Base-by-base conservation (phyloP, 1,139 yeast species). In the Saccharomyces hybrid region DNA sequence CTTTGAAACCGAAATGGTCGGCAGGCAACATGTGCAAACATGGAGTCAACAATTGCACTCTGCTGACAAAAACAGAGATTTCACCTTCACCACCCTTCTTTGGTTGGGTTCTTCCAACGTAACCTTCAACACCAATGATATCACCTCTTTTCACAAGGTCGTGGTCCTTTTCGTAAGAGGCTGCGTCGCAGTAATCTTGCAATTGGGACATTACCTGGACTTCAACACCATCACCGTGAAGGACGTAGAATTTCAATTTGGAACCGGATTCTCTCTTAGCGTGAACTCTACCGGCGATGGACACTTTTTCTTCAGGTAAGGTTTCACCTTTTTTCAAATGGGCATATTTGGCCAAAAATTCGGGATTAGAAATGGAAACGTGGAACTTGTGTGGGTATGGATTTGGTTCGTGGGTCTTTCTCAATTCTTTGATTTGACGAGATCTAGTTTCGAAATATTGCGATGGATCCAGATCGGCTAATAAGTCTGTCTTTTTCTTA, bases 21-120 rank as follows among this genome's bases (percentile, higher is more conserved):
- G 97, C 90, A 68, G 99, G 99, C 71, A 93, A 82, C 98, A 93
- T 93, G 75, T 90, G 97, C 74, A 93, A 79, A 74, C 97, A 88
- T 67, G 99, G 99, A 55, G 97, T 87, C 73, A 93, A 83, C 67
- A 93, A 79, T 68, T 82, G 81, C 64, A 93, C 84, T 62, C 83
- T 79, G 60, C 83, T 81, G 54, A 96, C 95, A 70, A 93, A 93
- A 52, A 93, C 86, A 28, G 98, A 91, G 57, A 93, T 77, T 74
- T 93, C 98, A 74, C 99, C 99, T 68, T 93, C 99, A 72, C 98
- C 99, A 71, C 98, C 98, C 74, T 91, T 91, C 77, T 93, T 91
- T 65, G 99, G 99, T 59, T 86, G 82, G 60, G 99, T 93, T 77
- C 96, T 86, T 72, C 95, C 97, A 60, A 98, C 98, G 75, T 89